These are phyloP conservation scores for Closterium sp. DNA, from an alignment of 139 green algal species.

Conservation along the genomic window DNA sequence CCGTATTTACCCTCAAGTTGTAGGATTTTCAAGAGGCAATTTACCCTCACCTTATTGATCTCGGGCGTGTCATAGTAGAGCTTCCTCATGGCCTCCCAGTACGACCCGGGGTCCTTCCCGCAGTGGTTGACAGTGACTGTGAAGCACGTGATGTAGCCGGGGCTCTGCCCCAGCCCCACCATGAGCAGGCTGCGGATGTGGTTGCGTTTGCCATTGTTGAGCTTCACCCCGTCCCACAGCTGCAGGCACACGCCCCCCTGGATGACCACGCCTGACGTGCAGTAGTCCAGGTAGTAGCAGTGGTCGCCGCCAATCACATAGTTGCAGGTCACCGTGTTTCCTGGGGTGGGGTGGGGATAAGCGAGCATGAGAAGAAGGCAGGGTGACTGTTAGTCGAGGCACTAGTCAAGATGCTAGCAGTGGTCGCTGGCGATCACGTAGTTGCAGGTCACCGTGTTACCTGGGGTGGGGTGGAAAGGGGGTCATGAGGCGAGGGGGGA, in stretches of 20 bases:
- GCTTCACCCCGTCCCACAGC: slow-evolving; percentile 6
- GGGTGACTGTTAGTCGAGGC: too few relatives aligned
- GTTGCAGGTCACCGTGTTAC: too few relatives aligned
- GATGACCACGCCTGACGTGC: slow-evolving; percentile 1
- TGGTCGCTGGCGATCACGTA: too few relatives aligned
- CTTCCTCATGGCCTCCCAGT: slow-evolving; percentile 12
- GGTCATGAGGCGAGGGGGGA: too few relatives aligned
- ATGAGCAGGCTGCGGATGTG: too few relatives aligned
- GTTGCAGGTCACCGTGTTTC: slow-evolving; percentile 14
- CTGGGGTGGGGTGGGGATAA: not conserved
- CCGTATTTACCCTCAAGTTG: too few relatives aligned
- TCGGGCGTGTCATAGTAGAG: not conserved
- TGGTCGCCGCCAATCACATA: not conserved
- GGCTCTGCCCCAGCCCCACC: too few relatives aligned
- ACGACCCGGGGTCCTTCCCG: slow-evolving; percentile 1
- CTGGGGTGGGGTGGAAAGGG: too few relatives aligned
- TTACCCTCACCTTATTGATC: not conserved
- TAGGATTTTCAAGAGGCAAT: too few relatives aligned
- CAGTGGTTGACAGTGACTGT: slow-evolving; percentile 14
- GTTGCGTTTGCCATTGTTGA: slow-evolving; percentile 6
- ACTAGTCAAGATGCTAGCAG: too few relatives aligned
- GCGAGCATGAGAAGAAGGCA: too few relatives aligned
- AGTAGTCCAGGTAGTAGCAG: slow-evolving; percentile 27
- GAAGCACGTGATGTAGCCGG: too few relatives aligned
- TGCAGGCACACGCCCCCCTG: slow-evolving; percentile 17